These are phyloP conservation scores for Aspergillus sp. DNA, from an alignment of 2,329 filamentous ascomycete genomes.

Conservation along the genomic window DNA sequence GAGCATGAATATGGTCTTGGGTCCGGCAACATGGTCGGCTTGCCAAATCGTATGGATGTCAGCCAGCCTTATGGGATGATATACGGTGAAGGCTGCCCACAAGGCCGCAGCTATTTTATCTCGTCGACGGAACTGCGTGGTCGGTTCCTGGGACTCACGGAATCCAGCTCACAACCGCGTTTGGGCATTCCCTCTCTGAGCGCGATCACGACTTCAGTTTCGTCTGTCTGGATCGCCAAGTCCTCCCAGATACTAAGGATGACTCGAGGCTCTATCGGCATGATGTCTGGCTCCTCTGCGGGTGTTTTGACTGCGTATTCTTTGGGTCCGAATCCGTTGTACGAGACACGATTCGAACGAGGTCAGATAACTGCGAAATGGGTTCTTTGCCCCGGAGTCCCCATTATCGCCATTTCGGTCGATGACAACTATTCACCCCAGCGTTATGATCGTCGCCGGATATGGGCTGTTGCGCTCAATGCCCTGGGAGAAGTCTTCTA, in stretches of 20 bases:
- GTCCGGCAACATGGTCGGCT: slow-evolving; percentile 63
- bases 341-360: slow-evolving; percentile 55
- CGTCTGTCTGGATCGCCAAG: slow-evolving; percentile 84
- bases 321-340: slow-evolving; percentile 53
- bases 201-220: slow-evolving; percentile 61
- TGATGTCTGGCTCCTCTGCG: slow-evolving; percentile 73
- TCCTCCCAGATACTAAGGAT: slow-evolving; percentile 60
- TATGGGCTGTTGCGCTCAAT: slow-evolving; percentile 92
- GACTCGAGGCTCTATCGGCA: slow-evolving; percentile 70
- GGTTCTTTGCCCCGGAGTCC: slow-evolving; percentile 85
- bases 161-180: slow-evolving; percentile 53
- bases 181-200: slow-evolving; percentile 70
- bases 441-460: slow-evolving; percentile 59
- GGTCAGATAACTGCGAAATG: slow-evolving; percentile 82
- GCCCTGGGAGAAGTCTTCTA: slow-evolving; percentile 89
- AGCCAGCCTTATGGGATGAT: slow-evolving; percentile 78
- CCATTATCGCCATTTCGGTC: slow-evolving; percentile 72
- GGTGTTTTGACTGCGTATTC: slow-evolving; percentile 78
- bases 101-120: slow-evolving; percentile 72
- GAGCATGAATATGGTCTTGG: slow-evolving; percentile 70
- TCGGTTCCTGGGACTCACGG: slow-evolving; percentile 60
- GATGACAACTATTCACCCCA: slow-evolving; percentile 73
- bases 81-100: slow-evolving; percentile 77
- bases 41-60: slow-evolving; percentile 82
- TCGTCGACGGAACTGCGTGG: slow-evolving; percentile 66